Base-by-base conservation (phyloP, 2,329 filamentous ascomycete species). In the Dactylellina leptospora region DNA sequence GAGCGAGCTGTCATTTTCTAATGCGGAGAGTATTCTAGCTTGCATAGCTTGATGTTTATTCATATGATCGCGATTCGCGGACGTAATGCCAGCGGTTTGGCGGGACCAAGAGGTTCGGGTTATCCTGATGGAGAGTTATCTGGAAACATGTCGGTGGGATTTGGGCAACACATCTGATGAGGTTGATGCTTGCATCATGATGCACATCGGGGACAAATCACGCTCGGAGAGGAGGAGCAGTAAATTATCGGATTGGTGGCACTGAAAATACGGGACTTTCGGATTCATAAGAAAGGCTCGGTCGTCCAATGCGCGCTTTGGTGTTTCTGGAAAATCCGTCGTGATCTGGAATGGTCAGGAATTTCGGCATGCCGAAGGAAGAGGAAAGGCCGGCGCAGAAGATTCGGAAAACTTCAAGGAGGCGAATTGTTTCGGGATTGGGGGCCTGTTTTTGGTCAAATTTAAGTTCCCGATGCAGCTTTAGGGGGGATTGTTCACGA, bases 111-210 rank as follows among this genome's bases (percentile, higher is more conserved):
- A n/a, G n/a, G n/a, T n/a, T n/a, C n/a, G n/a, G n/a, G n/a, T n/a
- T n/a, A 62, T 58, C 64, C 59, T 71, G 64, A 72, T 72, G 68
- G 68, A 72, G 68, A 72, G 68, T 72, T 72, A 59, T 64, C 4
- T 72, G 68, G 68, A 72, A 72, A 72, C 59, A 64, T 72, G 68
- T 72, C 68, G 68, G 68, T 54, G 68, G 53, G 53, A 71, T 62
- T 71, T 36, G 16, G 40, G 47, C 63, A 69, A 69, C 63, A 44
- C 63, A 60, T 38, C 22, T 23, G 45, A 27, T 20, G 55, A n/a
- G n/a, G n/a, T n/a, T n/a, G n/a, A n/a, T n/a, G n/a, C n/a, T n/a
- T n/a, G n/a, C n/a, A n/a, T n/a, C n/a, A n/a, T n/a, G n/a, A n/a
- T n/a, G n/a, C n/a, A n/a, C n/a, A n/a, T n/a, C n/a, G n/a, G n/a